phyloP scores from a whole-genome alignment of 495 filamentous ascomycete species.

The Talaromyces liani region DNA sequence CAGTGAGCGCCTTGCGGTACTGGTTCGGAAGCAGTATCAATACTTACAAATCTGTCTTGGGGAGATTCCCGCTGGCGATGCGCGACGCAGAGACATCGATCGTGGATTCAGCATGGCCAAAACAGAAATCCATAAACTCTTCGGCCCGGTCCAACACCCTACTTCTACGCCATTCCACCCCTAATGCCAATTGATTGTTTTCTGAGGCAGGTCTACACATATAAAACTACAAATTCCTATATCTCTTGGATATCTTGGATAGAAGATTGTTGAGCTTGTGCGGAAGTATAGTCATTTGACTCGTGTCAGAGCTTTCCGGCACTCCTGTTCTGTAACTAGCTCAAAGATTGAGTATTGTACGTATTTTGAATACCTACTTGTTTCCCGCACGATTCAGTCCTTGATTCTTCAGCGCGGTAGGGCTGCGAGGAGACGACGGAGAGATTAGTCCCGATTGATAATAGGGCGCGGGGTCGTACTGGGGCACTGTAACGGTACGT shows the following conservation, averaged over 20 bases:
- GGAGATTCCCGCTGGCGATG: slow-evolving; percentile 12
- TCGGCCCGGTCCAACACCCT: neutral
- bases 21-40: slow-evolving; percentile 16
- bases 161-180: neutral
- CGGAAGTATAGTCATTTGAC: neutral
- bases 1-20: slow-evolving; percentile 7
- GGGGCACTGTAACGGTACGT: too few species aligned
- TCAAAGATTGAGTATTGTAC: neutral
- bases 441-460: too few species aligned
- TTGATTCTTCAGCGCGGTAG: neutral
- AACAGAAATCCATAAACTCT: slow-evolving; percentile 16
- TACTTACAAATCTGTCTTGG: slow-evolving; percentile 15
- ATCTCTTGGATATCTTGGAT: neutral
- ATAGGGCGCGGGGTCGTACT: too few species aligned
- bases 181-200: neutral
- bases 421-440: neutral
- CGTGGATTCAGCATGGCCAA: slow-evolving; percentile 16
- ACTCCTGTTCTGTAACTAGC: neutral
- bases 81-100: slow-evolving; percentile 10
- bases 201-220: neutral
- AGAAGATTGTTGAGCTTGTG: neutral
- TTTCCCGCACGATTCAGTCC: too few species aligned
- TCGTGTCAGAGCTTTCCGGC: neutral
- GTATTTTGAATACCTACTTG: neutral
- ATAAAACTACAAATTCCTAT: neutral